Evolutionary conservation across 129 eudicot species (phyloP).

Genomic region (Chrysanthemum makinoi): DNA sequence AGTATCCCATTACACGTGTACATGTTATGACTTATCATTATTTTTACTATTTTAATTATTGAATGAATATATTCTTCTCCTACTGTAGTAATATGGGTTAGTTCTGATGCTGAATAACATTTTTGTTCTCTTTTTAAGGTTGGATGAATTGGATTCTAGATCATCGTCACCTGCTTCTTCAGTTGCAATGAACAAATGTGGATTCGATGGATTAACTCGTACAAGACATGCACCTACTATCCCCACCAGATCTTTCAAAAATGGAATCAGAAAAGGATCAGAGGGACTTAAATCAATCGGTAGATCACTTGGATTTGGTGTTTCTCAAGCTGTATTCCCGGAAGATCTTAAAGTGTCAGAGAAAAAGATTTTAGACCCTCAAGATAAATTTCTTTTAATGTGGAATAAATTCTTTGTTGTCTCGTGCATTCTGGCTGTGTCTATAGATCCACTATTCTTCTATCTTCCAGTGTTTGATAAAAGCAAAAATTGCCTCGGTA

Average conservation of each 20-base stretch:
- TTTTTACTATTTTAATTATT: neutral
- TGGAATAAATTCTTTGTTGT: conserved; percentile 77
- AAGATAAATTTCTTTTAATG: conserved; percentile 64
- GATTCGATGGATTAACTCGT: conserved; percentile 56
- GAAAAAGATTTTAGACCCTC: conserved; percentile 87
- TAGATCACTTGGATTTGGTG: conserved; percentile 72
- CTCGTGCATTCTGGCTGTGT: conserved; percentile 78
- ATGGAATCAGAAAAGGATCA: conserved; percentile 70
- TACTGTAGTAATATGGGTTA: neutral
- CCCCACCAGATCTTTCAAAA: conserved; percentile 67
- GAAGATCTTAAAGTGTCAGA: conserved; percentile 91
- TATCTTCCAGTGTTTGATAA: conserved; percentile 73
- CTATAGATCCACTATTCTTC: conserved; percentile 85
- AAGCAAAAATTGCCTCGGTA: conserved; percentile 53
- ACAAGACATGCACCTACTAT: conserved; percentile 35
- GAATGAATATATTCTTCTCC: neutral
- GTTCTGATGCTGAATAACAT: neutral
- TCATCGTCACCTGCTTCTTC: conserved; percentile 63
- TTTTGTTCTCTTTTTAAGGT: neutral
- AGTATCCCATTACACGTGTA: neutral
- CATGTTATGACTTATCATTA: conserved; percentile 3
- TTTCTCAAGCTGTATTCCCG: conserved; percentile 84
- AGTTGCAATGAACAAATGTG: conserved; percentile 39
- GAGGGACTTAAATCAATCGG: conserved; percentile 87
- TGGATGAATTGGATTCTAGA: conserved; percentile 16